Evolutionary conservation across 2,329 filamentous ascomycete genomes (phyloP).

Genomic region (Paraconiothyrium brasiliense): DNA sequence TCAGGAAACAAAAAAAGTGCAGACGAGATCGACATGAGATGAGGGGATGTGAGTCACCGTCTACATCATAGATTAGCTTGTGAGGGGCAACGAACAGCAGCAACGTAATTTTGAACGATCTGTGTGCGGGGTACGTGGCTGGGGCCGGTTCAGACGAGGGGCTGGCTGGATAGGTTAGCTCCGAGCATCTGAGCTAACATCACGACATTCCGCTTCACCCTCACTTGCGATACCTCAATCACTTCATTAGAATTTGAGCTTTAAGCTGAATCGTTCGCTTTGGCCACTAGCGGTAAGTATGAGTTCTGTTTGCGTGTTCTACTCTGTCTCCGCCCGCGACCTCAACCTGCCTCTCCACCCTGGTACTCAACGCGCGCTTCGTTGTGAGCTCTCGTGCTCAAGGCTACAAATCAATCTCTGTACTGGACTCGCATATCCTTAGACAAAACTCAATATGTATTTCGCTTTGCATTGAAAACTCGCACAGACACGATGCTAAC

Average conservation of each 20-base stretch:
- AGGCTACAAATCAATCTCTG: neutral
- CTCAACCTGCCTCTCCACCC: neutral
- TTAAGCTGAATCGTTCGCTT: neutral
- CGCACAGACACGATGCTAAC: conserved; percentile 5
- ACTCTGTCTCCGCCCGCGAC: neutral
- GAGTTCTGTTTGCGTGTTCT: neutral
- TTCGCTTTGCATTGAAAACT: neutral
- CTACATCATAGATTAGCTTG: neutral
- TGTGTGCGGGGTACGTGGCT: conserved; percentile 8
- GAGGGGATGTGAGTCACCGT: too few relatives aligned
- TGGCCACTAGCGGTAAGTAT: conserved; percentile 5
- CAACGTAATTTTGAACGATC: neutral
- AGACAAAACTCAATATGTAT: neutral
- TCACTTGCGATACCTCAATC: neutral
- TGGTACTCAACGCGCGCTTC: neutral
- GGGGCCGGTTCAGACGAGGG: neutral
- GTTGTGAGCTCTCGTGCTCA: neutral
- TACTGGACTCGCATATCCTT: neutral
- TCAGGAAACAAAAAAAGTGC: too few relatives aligned
- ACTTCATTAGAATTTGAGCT: neutral
- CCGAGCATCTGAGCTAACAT: conserved; percentile 3
- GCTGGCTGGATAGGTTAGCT: conserved; percentile 4
- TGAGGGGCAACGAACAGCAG: neutral
- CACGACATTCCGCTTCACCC: conserved; percentile 8
- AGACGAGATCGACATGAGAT: too few relatives aligned